Percentiles rank a stretch among this genome's conserved stretches.
phyloP scores from a whole-genome alignment of 2,329 filamentous ascomycete genomes.

The Sporothrix schenckii region DNA sequence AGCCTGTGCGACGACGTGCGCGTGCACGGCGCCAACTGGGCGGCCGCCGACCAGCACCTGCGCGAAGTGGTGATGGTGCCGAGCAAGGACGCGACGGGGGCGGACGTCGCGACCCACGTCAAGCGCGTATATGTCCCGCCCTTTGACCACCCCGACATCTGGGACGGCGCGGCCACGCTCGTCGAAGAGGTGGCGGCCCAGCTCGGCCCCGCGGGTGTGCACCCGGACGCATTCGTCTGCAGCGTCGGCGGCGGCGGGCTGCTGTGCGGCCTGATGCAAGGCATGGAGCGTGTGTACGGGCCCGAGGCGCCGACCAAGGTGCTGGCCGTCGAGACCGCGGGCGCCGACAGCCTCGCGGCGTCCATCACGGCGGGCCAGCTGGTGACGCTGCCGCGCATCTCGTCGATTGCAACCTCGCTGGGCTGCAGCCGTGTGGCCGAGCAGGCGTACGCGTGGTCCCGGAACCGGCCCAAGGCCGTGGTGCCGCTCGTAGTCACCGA shows the following conservation, averaged over 20 bases:
- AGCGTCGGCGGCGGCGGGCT: conserved; percentile 73
- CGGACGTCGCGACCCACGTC: conserved; percentile 39
- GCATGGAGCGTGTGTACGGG: conserved; percentile 52
- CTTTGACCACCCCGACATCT: conserved; percentile 67
- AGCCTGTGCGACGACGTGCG: conserved; percentile 68
- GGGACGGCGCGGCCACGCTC: conserved; percentile 64
- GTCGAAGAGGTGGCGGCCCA: conserved; percentile 52
- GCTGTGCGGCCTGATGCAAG: conserved; percentile 67
- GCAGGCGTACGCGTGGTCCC: conserved; percentile 60
- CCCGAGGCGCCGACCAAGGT: conserved; percentile 45
- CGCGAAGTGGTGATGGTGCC: conserved; percentile 54
- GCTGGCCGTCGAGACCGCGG: conserved; percentile 72
- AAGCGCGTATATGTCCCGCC: conserved; percentile 64
- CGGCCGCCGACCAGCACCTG: conserved; percentile 69
- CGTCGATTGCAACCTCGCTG: conserved; percentile 70
- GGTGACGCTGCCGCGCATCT: conserved; percentile 68
- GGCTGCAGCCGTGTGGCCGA: conserved; percentile 69
- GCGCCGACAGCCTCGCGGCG: conserved; percentile 66
- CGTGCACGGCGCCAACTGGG: conserved; percentile 66
- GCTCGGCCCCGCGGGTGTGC: conserved; percentile 39
- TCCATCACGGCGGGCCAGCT: conserved; percentile 58
- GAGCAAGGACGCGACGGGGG: not conserved
- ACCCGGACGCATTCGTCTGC: conserved; percentile 66
- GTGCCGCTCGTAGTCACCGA: conserved; percentile 68
- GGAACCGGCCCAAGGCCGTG: conserved; percentile 48